These are phyloP conservation scores for Globisporangium iwayamae DNA, from an alignment of 352 stramenopile species.

Conservation along the genomic window DNA sequence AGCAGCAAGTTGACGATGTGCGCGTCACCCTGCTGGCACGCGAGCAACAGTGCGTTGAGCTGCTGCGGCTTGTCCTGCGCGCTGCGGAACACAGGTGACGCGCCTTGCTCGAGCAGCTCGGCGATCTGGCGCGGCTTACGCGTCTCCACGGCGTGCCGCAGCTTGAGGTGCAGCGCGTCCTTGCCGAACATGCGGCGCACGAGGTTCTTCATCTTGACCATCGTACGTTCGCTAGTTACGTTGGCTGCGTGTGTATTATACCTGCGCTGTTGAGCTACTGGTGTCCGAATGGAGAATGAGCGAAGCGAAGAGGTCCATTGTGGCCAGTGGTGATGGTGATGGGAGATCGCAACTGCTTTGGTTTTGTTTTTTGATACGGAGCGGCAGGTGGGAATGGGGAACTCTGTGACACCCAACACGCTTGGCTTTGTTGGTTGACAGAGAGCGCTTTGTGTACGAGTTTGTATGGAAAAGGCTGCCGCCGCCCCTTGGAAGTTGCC, in stretches of 20 bases:
- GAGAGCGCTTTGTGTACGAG: not conserved
- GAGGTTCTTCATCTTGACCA: constrained; percentile 42
- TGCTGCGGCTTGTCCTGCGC: constrained; percentile 24
- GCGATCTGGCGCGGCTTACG: constrained; percentile 47
- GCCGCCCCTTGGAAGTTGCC: not conserved
- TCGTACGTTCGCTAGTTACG: constrained; percentile 9
- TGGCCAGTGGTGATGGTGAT: not conserved
- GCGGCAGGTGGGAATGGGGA: constrained; percentile 2
- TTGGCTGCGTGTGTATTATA: not conserved
- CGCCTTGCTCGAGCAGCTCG: constrained; percentile 46
- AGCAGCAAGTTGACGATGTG: constrained; percentile 56
- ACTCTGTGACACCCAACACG: constrained; percentile 5
- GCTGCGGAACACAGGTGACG: constrained; percentile 52
- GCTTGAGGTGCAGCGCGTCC: constrained; percentile 34
- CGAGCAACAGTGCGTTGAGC: constrained; percentile 61
- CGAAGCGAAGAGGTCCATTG: too few species aligned
- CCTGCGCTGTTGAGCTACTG: not conserved
- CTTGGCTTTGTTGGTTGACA: not conserved
- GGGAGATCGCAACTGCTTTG: too few species aligned
- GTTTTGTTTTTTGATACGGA: not conserved
- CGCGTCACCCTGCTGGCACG: constrained; percentile 44
- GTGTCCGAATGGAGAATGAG: constrained; percentile 4
- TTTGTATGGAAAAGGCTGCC: not conserved
- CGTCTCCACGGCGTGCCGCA: constrained; percentile 52
- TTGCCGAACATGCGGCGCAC: constrained; percentile 49